Conservation (phyloP, 2,329 filamentous ascomycete species). For the Pezicula carpinea region DNA sequence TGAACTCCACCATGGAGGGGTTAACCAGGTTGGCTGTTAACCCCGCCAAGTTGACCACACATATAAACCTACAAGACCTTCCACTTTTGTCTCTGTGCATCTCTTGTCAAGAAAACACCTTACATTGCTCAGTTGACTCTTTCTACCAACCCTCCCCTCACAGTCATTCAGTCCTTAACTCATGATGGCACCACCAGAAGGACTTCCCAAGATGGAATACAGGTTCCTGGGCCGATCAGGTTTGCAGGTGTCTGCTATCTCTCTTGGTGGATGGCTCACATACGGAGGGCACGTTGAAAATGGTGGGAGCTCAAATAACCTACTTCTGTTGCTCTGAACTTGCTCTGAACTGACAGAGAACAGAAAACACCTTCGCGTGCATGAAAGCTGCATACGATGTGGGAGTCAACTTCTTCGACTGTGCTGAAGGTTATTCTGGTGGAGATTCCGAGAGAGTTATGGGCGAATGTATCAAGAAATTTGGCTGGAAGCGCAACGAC, state of each 20-base stretch:
- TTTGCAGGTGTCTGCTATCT: constrained; percentile 69
- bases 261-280: constrained; percentile 68
- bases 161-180: background rate
- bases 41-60: constrained; percentile 8
- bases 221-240: constrained; percentile 67
- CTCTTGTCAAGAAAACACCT: too few species aligned
- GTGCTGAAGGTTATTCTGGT: constrained; percentile 47
- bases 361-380: constrained; percentile 54
- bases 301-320: constrained; percentile 35
- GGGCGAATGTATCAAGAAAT: constrained; percentile 51
- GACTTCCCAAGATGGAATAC: constrained; percentile 58
- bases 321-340: background rate
- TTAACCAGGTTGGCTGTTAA: background rate
- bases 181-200: constrained; percentile 32
- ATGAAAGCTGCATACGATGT: constrained; percentile 56
- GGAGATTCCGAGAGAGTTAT: constrained; percentile 51
- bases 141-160: background rate
- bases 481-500: constrained; percentile 52
- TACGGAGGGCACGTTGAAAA: constrained; percentile 70
- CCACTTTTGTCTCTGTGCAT: too few species aligned
- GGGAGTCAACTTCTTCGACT: constrained; percentile 55
- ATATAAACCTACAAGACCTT: background rate
- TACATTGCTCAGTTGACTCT: too few species aligned
- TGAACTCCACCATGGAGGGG: too few species aligned
- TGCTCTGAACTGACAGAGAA: too few species aligned